phyloP scores from a whole-genome alignment of 257 asterid genomes.

The Solanum lycopersicoides region DNA sequence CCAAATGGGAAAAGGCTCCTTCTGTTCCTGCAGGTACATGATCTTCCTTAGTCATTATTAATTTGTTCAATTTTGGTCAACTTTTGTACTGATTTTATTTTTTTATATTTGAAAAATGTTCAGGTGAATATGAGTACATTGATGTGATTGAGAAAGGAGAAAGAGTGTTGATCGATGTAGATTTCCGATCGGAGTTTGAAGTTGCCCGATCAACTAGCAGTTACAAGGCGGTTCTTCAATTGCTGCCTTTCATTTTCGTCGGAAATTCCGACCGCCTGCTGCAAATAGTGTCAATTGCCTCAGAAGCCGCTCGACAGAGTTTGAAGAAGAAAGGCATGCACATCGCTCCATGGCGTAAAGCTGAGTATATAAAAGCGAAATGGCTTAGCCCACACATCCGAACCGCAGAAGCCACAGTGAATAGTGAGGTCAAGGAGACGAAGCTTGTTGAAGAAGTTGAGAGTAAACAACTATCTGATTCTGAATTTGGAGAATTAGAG shows the following conservation, averaged over 20 bases:
- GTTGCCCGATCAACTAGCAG: conserved; percentile 70
- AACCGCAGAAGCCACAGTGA: conserved; percentile 2
- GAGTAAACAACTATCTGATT: conserved; percentile 10
- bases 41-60: neutral
- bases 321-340: conserved; percentile 94
- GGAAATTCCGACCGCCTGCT: conserved; percentile 72
- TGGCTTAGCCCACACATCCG: conserved; percentile 74
- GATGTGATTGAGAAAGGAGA: conserved; percentile 64
- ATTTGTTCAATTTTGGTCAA: neutral
- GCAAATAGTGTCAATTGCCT: conserved; percentile 63
- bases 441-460: conserved; percentile 5
- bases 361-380: conserved; percentile 67
- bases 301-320: conserved; percentile 74
- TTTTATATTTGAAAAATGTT: neutral
- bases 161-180: conserved; percentile 63
- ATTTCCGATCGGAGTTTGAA: conserved; percentile 88
- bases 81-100: neutral
- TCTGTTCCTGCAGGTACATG: conserved; percentile 73
- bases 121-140: conserved; percentile 82
- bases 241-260: conserved; percentile 61
- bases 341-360: conserved; percentile 89
- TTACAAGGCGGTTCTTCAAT: conserved; percentile 53
- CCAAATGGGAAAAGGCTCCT: conserved; percentile 81
- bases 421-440: conserved; percentile 3
- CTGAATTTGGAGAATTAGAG: conserved; percentile 50